Evolutionary conservation across 331 rosid species (phyloP), one percentile per base, ranked within the genome.

Genomic region (Saraca asoca): DNA sequence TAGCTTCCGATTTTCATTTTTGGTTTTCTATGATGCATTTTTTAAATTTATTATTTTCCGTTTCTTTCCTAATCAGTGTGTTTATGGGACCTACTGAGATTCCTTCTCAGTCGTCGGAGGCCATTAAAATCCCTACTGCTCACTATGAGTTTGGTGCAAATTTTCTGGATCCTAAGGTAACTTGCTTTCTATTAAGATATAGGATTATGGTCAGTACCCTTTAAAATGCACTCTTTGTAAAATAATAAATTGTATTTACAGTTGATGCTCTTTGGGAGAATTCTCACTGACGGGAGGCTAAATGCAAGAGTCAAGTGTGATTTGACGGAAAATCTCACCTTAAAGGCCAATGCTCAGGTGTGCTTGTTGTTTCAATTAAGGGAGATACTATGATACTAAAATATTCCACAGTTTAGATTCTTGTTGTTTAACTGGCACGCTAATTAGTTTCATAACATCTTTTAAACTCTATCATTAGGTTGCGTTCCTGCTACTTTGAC

Each of bases 261-360:
- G 99, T 65, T 90, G 93, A 83, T 94, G 97, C 97, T 94, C 18
- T 72, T 88, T 46, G 99, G 97, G 70, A 86, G 99, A 70, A 17
- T 87, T 11, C 14, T 83, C 79, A 90, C 98, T 12, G 99, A 94
- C 54, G 99, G 99, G 19, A 86, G 97, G 78, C 79, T 94, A 41
- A 90, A 74, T 74, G 97, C 99, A 0, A 88, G 99, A 75, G 72
- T 88, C 71, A 90, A 85, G 81, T 86, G 86, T 5, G 97, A 94
- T 73, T 70, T 94, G 58, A 60, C 90, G 5, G 97, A 94, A 37
- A 88, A 79, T 69, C 92, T 94, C 68, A 73, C 78, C 45, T 69
- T 94, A 18, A 94, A 94, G 87, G 99, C 89, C 76, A 94, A 94
- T 77, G 88, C 99, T 12, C 96, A 88, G 97, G 99, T 94, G 33